These are phyloP conservation scores for Xylaria sp. DNA, from an alignment of 495 filamentous ascomycete species.

Conservation along the genomic window DNA sequence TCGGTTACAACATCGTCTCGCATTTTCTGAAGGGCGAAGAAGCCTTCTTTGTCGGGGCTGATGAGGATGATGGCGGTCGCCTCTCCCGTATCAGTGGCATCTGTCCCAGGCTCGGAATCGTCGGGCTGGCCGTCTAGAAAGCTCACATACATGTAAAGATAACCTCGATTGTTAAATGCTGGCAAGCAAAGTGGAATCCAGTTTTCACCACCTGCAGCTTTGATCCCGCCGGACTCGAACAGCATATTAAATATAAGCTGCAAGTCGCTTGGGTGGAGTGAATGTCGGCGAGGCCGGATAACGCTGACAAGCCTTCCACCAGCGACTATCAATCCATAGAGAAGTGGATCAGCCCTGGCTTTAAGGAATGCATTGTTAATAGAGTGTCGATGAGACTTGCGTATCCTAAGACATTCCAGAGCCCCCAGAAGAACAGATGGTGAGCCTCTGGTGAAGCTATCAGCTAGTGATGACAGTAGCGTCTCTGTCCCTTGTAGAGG, in stretches of 20 bases:
- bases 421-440: constrained; percentile 87
- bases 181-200: constrained; percentile 98
- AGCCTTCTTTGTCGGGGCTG: constrained; percentile 88
- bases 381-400: constrained; percentile 81
- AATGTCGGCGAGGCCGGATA: constrained; percentile 91
- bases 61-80: constrained; percentile 92
- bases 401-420: constrained; percentile 85
- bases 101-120: constrained; percentile 35
- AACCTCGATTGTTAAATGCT: constrained; percentile 97
- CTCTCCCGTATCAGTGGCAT: constrained; percentile 60
- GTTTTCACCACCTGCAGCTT: constrained; percentile 86
- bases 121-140: constrained; percentile 65
- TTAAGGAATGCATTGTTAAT: constrained; percentile 90
- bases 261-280: constrained; percentile 92
- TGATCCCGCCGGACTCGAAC: constrained; percentile 91
- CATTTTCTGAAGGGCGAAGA: constrained; percentile 88
- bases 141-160: constrained; percentile 98
- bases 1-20: constrained; percentile 77
- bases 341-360: constrained; percentile 71
- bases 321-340: constrained; percentile 94
- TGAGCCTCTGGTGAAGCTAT: constrained; percentile 92
- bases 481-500: constrained; percentile 94
- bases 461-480: constrained; percentile 87
- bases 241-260: constrained; percentile 99
- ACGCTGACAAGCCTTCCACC: constrained; percentile 95